Conservation (phyloP, 2,329 filamentous ascomycete genomes). For the Colletotrichum eremochloae region DNA sequence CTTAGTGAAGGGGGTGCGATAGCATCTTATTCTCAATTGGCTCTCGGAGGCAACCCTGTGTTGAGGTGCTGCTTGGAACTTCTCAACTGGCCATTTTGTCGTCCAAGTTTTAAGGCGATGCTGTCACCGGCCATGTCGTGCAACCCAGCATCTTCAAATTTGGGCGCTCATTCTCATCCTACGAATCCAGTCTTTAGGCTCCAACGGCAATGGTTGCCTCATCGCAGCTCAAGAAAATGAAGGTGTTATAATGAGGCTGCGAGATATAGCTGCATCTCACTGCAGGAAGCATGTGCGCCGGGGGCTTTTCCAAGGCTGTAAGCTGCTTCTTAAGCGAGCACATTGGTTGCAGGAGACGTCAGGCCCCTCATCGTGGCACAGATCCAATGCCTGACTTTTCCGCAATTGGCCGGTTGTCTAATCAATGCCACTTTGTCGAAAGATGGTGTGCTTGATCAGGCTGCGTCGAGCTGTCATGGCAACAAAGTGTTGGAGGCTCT, state of each 20-base stretch:
- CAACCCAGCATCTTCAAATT: neutral
- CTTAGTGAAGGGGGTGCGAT: neutral
- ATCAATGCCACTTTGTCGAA: neutral
- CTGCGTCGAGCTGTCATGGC: neutral
- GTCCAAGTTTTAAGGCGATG: constrained; percentile 25
- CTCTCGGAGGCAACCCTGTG: neutral
- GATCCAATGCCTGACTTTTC: constrained; percentile 3
- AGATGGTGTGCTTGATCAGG: constrained; percentile 6
- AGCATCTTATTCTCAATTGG: neutral
- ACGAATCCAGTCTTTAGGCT: neutral
- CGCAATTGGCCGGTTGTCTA: neutral
- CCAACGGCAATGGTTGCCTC: neutral
- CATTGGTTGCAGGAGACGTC: neutral
- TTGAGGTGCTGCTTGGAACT: constrained; percentile 12
- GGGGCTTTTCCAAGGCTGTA: no score
- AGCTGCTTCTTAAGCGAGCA: no score
- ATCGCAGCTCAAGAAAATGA: neutral
- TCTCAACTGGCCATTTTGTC: constrained; percentile 13
- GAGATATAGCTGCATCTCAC: neutral
- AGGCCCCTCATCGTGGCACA: constrained; percentile 3
- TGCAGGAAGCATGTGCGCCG: neutral
- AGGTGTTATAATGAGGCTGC: neutral
- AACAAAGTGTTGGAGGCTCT: no score
- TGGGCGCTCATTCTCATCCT: neutral
- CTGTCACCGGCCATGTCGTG: constrained; percentile 18